Percentiles rank a stretch among this genome's conserved stretches.
Conservation (phyloP, 164 flowering plant species). For the Stephania yunnanensis region DNA sequence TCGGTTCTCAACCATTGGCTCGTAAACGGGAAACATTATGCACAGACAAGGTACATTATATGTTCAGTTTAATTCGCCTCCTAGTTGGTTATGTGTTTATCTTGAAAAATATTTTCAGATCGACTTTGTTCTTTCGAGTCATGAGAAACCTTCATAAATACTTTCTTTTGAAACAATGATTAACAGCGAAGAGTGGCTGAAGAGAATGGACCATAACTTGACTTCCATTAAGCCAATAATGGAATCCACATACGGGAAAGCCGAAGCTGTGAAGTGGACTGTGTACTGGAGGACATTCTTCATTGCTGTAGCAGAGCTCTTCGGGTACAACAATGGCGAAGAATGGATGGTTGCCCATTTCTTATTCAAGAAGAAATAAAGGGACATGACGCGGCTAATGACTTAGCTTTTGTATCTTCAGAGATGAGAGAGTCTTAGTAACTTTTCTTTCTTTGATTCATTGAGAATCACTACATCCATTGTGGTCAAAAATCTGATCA, state of each 20-base stretch:
- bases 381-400: background rate
- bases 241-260: constrained; percentile 80
- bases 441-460: no score
- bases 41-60: constrained; percentile 59
- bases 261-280: constrained; percentile 73
- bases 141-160: background rate
- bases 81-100: background rate
- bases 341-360: constrained; percentile 92
- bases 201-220: constrained; percentile 71
- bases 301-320: constrained; percentile 84
- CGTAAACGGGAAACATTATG: constrained; percentile 84
- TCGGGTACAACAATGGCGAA: constrained; percentile 75
- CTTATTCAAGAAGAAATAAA: constrained; percentile 63
- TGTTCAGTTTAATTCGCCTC: background rate
- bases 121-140: background rate
- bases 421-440: constrained; percentile 5
- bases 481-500: no score
- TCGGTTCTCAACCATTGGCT: constrained; percentile 82
- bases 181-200: constrained; percentile 85
- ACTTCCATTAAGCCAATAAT: constrained; percentile 59
- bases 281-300: constrained; percentile 88
- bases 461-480: no score
- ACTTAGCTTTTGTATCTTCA: no score
- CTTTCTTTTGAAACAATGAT: background rate
- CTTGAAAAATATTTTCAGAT: background rate